Conservation (phyloP, 176 grass and related monocot species). For the Secale cereale region DNA sequence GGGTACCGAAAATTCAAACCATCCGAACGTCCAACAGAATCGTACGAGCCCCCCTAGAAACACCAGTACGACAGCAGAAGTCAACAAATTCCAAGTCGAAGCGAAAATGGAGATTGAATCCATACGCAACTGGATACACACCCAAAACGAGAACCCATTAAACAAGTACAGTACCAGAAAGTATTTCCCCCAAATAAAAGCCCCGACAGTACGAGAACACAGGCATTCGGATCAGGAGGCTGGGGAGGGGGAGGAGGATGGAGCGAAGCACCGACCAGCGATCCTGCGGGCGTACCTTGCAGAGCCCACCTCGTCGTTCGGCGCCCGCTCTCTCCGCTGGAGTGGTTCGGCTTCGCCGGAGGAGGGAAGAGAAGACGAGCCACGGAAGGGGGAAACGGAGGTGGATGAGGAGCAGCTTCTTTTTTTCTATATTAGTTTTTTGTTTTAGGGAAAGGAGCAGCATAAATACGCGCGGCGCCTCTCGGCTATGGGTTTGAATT, state of each 20-base stretch:
- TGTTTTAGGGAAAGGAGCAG: not conserved
- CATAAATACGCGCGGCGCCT: not conserved
- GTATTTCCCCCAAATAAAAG: not conserved
- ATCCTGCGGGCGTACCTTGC: not conserved
- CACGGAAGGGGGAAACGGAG: not conserved
- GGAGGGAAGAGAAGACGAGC: not conserved
- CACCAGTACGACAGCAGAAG: not conserved
- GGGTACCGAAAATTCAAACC: not conserved
- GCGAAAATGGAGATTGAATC: not conserved
- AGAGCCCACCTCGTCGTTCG: not conserved
- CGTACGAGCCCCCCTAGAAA: not conserved
- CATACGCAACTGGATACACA: not conserved
- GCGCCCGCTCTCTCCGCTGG: not conserved
- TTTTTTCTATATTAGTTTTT: not conserved
- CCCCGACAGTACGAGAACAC: not conserved
- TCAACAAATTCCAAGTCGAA: not conserved
- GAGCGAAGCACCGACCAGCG: constrained; percentile 8
- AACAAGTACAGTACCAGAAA: not conserved
- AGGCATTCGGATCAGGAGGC: not conserved
- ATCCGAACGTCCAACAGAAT: not conserved
- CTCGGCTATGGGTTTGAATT: constrained; percentile 29
- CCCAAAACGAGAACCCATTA: not conserved
- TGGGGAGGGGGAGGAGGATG: not conserved
- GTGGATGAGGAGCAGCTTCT: not conserved
- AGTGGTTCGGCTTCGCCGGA: not conserved